Evolutionary conservation across 129 eudicot species (phyloP), one percentile per base, ranked within the genome.

Genomic region (sunflower (Helianthus annuus)): DNA sequence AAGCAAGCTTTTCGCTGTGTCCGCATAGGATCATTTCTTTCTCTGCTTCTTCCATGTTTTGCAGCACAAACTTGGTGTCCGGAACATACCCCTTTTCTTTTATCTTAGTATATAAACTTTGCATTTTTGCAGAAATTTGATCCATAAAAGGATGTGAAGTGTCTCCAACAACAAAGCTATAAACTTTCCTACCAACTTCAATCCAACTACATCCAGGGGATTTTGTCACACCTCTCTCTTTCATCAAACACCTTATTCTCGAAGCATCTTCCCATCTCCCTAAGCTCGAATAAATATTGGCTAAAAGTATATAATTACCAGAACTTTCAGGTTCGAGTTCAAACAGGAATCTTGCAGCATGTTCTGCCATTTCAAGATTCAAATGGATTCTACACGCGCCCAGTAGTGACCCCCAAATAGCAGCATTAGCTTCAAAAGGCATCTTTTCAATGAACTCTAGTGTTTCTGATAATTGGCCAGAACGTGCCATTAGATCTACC

Each of bases 1-100:
- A 53, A 70, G 84, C 84, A 59, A 83, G 75, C 46, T 66, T 83
- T 70, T 83, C 87, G 46, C 84, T 83, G 34, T 83, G 87, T 44
- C 72, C 77, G 59, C 73, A 75, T 44, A 83, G 69, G 3, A 72
- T 49, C 56, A 36, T 56, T 71, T 74, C 81, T 60, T 83, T 83
- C 59, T 83, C 78, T 0, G 56, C 58, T 71, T 83, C 84, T 34
- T 79, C 84, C 68, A 76, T 74, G 11, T 83, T 69, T 64, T 79
- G 81, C 68, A 79, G 22, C 5, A 83, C 84, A 54, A 79, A 79
- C 32, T 76, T 68, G 3, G 87, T 83, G 42, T 79, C 76, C 1
- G 87, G 84, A 27, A 83, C 76, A 60, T 79, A 83, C 48, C 87
- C 87, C 4, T 64, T 70, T 66, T 69, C 70, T 36, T 74, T 79